Conservation (phyloP, 1,139 yeast genomes). For the Taphrina wiesneri region DNA sequence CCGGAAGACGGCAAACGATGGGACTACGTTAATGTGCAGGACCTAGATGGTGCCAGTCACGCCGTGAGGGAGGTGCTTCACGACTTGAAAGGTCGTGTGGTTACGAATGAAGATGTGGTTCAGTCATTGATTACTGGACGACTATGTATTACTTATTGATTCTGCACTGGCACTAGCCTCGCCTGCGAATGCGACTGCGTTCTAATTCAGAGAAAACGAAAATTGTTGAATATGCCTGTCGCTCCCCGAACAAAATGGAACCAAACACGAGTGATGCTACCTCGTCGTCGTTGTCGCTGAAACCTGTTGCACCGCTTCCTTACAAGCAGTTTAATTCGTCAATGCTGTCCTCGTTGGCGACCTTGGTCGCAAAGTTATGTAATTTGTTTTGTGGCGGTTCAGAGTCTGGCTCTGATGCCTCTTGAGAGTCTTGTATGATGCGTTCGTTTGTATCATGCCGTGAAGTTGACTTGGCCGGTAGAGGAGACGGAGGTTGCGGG, state of each 20-base stretch:
- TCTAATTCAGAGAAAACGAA: too few relatives aligned
- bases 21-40: conserved; percentile 17
- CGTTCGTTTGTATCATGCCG: not conserved
- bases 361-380: not conserved
- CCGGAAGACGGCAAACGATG: conserved; percentile 21
- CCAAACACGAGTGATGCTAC: not conserved
- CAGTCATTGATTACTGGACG: conserved; percentile 29
- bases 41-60: not conserved
- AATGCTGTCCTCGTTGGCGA: conserved; percentile 11
- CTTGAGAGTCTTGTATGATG: not conserved
- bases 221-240: too few relatives aligned
- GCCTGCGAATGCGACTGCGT: too few relatives aligned
- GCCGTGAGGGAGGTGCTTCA: not conserved
- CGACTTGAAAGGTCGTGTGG: conserved; percentile 3
- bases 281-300: not conserved
- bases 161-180: not conserved
- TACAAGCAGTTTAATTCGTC: conserved; percentile 4
- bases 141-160: not conserved
- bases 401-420: conserved; percentile 2
- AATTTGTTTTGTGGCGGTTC: conserved; percentile 2
- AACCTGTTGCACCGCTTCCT: not conserved
- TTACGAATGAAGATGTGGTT: conserved; percentile 32
- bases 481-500: not conserved
- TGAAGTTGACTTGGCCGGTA: not conserved
- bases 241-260: not conserved